phyloP scores from a whole-genome alignment of 2,329 filamentous ascomycete species.

The Colletotrichum nymphaeae region DNA sequence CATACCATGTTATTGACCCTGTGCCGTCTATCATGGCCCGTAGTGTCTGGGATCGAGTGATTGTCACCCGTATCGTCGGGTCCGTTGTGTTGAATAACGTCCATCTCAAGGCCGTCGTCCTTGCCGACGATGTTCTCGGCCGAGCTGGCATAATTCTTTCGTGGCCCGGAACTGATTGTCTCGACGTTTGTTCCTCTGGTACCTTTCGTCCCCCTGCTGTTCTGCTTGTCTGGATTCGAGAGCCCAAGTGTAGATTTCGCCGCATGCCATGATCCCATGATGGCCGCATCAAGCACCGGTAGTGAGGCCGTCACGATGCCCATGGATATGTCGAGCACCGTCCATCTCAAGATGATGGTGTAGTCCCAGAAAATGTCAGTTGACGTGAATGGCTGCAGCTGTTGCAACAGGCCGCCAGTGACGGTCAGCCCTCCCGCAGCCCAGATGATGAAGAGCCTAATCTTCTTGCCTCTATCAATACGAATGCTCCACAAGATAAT shows the following conservation, averaged over 20 bases:
- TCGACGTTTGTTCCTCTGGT: constrained; percentile 2
- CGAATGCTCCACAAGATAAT: constrained; percentile 46
- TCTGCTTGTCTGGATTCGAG: constrained; percentile 7
- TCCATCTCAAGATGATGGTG: constrained; percentile 40
- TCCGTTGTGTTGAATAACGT: not conserved
- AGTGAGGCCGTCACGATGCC: constrained; percentile 44
- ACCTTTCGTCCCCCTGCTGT: not conserved
- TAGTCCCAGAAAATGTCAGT: constrained; percentile 37
- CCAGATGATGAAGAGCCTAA: constrained; percentile 44
- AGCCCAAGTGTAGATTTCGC: constrained; percentile 18
- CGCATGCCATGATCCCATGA: constrained; percentile 33
- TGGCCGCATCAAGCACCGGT: constrained; percentile 41
- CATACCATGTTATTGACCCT: not conserved
- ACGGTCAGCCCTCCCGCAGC: constrained; percentile 42
- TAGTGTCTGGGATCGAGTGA: constrained; percentile 1
- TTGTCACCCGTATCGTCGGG: not conserved
- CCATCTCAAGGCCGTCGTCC: constrained; percentile 22
- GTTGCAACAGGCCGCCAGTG: constrained; percentile 42
- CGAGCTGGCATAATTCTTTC: constrained; percentile 12
- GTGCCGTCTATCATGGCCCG: not conserved
- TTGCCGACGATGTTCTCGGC: constrained; percentile 16
- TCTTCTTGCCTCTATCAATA: constrained; percentile 41
- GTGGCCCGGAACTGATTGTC: constrained; percentile 2
- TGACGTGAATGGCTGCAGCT: constrained; percentile 28
- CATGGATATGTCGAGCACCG: constrained; percentile 42